Base-by-base conservation (phyloP, 345 rosid genomes). In the Bretschneidera sinensis region DNA sequence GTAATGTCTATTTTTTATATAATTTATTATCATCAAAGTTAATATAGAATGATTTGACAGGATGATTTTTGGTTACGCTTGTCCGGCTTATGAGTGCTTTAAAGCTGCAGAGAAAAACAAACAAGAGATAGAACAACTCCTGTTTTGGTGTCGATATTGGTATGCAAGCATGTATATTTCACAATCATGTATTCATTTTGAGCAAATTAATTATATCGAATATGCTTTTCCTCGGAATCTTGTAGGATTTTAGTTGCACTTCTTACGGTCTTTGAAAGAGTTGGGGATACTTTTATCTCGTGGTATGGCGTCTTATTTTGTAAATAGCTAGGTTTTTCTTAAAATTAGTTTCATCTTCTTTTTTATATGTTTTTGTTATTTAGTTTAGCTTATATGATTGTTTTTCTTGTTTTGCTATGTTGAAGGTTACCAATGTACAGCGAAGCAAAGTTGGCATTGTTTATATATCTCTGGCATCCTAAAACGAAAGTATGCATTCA, bases 351-450 rank as follows among this genome's bases (percentile, higher is more conserved):
- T 11, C 34, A 17, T 4, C 5, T 9, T 33, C 2, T 4, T 14
- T 48, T 9, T 54, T 10, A 24, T 43, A 28, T 11, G 49, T n/a
- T 7, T 18, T 47, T 48, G 16, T 52, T 74, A 51, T 62, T 48
- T 18, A 43, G 22, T 60, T 65, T 56, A 19, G 19, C 15, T 39
- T 57, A n/a, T 34, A 60, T 71, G 67, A 67, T 28, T 28, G 3
- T 61, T 67, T 64, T 61, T n/a, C n/a, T n/a, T n/a, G n/a, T n/a
- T n/a, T n/a, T n/a, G n/a, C n/a, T n/a, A n/a, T n/a, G n/a, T n/a
- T n/a, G n/a, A n/a, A 84, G 89, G 89, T 78, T 81, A 59, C 89
- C 89, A 1, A 74, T 83, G 82, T 83, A 83, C 66, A 78, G 82
- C 64, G 85, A 76, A 65, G 89, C 84, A 22, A 83, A 83, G 76